A percentile compares a stretch with the other conserved stretches of the same genome.
phyloP scores from a whole-genome alignment of 2,329 filamentous ascomycete genomes.

The Penicillium brevicompactum region DNA sequence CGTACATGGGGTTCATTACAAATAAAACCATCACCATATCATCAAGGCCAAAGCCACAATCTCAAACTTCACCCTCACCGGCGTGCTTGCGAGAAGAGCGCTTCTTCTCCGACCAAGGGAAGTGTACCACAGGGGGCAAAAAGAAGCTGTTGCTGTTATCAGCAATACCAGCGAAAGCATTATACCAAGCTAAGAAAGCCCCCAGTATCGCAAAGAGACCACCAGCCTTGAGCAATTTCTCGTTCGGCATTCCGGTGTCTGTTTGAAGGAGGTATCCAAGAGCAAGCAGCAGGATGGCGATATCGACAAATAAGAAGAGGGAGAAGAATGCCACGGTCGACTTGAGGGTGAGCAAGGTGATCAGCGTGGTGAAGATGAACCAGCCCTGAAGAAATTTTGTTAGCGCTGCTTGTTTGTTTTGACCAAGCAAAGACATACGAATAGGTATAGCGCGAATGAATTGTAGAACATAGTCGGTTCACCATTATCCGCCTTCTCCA shows the following conservation, averaged over 20 bases:
- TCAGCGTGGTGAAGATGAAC: conserved; percentile 78
- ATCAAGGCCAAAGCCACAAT: not conserved
- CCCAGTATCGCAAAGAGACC: conserved; percentile 56
- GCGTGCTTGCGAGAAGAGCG: not conserved
- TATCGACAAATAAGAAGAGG: conserved; percentile 73
- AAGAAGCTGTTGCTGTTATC: conserved; percentile 50
- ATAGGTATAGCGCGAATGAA: conserved; percentile 69
- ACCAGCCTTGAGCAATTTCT: conserved; percentile 43
- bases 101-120: conserved; percentile 27
- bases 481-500: conserved; percentile 32
- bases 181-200: conserved; percentile 58
- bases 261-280: conserved; percentile 58
- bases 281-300: conserved; percentile 70
- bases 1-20: not conserved
- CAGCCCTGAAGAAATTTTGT: conserved; percentile 52
- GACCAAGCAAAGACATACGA: not conserved
- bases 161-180: conserved; percentile 58
- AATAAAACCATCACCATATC: not conserved
- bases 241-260: conserved; percentile 11
- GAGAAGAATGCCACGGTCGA: conserved; percentile 75
- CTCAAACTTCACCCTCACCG: conserved; percentile 1
- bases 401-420: not conserved
- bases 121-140: conserved; percentile 25
- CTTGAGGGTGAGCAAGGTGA: conserved; percentile 70
- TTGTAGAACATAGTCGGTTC: conserved; percentile 52